Percentiles rank a stretch among this genome's conserved stretches.
phyloP scores from a whole-genome alignment of 768 basidiomycete species.

The Naganishia randhawae region DNA sequence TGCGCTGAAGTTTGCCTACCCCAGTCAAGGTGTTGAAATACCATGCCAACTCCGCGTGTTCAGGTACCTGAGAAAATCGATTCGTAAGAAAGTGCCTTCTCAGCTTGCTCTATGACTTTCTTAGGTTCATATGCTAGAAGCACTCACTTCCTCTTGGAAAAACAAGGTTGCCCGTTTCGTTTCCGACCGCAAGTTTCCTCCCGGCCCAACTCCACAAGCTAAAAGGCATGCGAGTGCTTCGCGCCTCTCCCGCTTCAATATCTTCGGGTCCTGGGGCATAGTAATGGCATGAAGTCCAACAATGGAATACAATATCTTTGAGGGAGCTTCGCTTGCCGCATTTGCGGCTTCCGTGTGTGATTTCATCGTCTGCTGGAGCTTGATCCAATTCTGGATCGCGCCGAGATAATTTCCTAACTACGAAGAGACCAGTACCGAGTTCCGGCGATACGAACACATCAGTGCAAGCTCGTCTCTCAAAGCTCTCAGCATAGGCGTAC shows the following conservation, averaged over 20 bases:
- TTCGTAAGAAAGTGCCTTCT: background rate
- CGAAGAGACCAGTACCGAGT: background rate
- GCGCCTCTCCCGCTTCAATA: constrained; percentile 61
- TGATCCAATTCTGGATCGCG: constrained; percentile 83
- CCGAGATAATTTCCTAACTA: constrained; percentile 93
- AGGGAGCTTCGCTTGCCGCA: constrained; percentile 51
- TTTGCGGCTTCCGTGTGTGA: constrained; percentile 29
- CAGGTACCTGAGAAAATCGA: constrained; percentile 60
- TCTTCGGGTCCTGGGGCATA: constrained; percentile 73
- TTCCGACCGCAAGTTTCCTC: constrained; percentile 46
- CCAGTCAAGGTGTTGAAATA: constrained; percentile 79
- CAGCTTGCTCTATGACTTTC: constrained; percentile 12
- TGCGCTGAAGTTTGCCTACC: constrained; percentile 73
- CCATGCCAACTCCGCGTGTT: constrained; percentile 86
- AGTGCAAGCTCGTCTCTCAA: too few species aligned
- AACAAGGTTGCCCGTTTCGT: constrained; percentile 59
- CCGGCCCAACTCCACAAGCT: constrained; percentile 78
- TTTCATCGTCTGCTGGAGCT: constrained; percentile 59
- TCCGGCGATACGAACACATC: background rate
- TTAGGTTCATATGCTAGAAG: background rate
- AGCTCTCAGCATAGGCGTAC: background rate
- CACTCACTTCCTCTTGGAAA: constrained; percentile 79
- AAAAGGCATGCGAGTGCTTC: constrained; percentile 79
- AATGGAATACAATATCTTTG: constrained; percentile 70
- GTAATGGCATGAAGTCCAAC: constrained; percentile 95